Base-by-base conservation (phyloP, 352 stramenopile species). In the Globisporangium nunn region DNA sequence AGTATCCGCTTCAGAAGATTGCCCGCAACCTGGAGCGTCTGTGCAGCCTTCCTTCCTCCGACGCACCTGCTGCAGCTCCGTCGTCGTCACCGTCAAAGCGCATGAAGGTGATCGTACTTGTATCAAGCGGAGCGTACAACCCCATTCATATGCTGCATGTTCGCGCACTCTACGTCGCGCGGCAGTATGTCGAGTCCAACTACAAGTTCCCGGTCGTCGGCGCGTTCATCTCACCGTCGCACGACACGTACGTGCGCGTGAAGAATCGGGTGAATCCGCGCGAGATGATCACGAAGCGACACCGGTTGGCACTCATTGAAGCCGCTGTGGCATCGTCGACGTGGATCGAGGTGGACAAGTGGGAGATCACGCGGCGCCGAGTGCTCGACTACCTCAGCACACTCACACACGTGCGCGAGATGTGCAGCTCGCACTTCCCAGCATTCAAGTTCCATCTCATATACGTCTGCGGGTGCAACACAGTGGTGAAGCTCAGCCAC, bases 341-440 rank as follows among this genome's bases (percentile, higher is more conserved):
- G 14, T 91, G 81, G 81, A 89, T 91, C 53, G 75, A 91, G 62
- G 78, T 85, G n/a, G 78, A 91, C 65, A 91, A 89, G 59, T 88
- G 81, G 79, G 81, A 89, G 62, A 89, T 89, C 60, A 91, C 78
- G 61, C 69, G 81, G 8, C 61, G 81, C 6, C 65, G 81, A 18
- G 81, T 91, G 47, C 61, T 88, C 28, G 78, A 91, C 58, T 91
- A 91, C 56, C 68, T 89, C 31, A 89, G 77, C 50, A 89, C 77
- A 35, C 62, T 91, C 50, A 85, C 67, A 1, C 81, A 91, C 55
- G 71, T 87, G 29, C 69, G 76, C 35, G 78, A 91, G 62, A 87
- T 89, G 71, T 91, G 81, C 49, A 74, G 89, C 43, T 60, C 70
- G 14, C 77, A 89, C 39, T 91, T 91, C 46, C 56, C 68, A 0